Evolutionary conservation across 2,329 filamentous ascomycete genomes (phyloP), one percentile per base, ranked within the genome.

Genomic region (Xylariaceae sp.): DNA sequence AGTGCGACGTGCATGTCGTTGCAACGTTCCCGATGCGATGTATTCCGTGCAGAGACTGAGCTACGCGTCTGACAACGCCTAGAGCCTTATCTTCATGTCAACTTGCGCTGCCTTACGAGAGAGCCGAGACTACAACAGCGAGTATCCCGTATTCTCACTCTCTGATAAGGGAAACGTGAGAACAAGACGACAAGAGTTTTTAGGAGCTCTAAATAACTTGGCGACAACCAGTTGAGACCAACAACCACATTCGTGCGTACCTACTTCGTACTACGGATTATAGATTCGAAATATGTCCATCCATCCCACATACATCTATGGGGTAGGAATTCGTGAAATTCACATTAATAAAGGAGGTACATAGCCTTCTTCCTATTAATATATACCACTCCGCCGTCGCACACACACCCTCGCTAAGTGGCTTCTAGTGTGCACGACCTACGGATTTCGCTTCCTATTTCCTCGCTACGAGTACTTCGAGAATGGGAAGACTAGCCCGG

Each of bases 71-170:
- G 58, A 55, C 58, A 53, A 49, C 23, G 49, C 58, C 48, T 57
- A 42, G 53, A 48, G 57, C 54, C 55, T 15, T 57, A 53, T 50
- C 52, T 51, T 52, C 53, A 50, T 53, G 44, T 45, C 23, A 30
- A 30, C 57, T 53, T 47, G 37, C 60, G 55, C 44, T 50, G 60
- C 55, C 60, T 51, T 60, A 54, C 48, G 37, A 57, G 60, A 5
- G 23, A 30, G 23, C 23, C 23, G 23, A 30, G 23, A 30, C 23
- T 30, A 30, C 23, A 30, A 5, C 23, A 30, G 23, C 23, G 5
- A 4, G 23, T 30, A 30, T 30, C 23, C 23, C 23, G 23, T 30
- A 30, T 1, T 4, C 5, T 30, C 4, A 30, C 23, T 30, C 5
- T 30, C 5, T 30, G 23, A 30, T 55, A 51, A 57, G 49, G 53